phyloP scores from a whole-genome alignment of 129 eudicot species.

The Scalesia atractyloides region DNA sequence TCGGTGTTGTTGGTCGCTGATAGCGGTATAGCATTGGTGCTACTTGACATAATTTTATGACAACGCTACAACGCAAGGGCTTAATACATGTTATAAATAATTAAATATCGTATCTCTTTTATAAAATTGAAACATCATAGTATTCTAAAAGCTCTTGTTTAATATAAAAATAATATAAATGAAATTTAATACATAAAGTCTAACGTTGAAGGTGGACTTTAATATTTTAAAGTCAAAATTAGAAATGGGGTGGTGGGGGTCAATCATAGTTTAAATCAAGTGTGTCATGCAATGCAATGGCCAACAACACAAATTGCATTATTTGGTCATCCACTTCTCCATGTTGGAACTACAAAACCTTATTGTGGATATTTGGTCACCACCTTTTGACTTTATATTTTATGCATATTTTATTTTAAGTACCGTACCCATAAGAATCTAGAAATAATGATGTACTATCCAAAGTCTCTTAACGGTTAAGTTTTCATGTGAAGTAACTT shows the following conservation, averaged over 20 bases:
- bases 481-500: too few species aligned
- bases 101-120: too few species aligned
- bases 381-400: constrained; percentile 29
- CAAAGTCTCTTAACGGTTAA: too few species aligned
- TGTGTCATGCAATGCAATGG: constrained; percentile 40
- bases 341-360: constrained; percentile 28
- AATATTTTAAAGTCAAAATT: constrained; percentile 29
- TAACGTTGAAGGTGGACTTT: constrained; percentile 21
- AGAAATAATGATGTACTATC: too few species aligned
- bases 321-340: constrained; percentile 43
- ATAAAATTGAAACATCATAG: too few species aligned
- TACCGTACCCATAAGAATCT: neutral
- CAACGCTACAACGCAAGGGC: too few species aligned
- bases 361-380: constrained; percentile 24
- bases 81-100: too few species aligned
- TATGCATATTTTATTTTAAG: neutral
- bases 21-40: too few species aligned
- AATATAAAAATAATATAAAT: neutral
- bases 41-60: too few species aligned
- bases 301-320: constrained; percentile 35
- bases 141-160: too few species aligned
- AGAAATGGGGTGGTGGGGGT: constrained; percentile 32
- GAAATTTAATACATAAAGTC: neutral
- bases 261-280: constrained; percentile 30
- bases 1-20: too few species aligned